Percentiles rank a stretch among this genome's conserved stretches.
Evolutionary conservation across 495 filamentous ascomycete genomes (phyloP).

Genomic region (Aspergillus conjunctus): DNA sequence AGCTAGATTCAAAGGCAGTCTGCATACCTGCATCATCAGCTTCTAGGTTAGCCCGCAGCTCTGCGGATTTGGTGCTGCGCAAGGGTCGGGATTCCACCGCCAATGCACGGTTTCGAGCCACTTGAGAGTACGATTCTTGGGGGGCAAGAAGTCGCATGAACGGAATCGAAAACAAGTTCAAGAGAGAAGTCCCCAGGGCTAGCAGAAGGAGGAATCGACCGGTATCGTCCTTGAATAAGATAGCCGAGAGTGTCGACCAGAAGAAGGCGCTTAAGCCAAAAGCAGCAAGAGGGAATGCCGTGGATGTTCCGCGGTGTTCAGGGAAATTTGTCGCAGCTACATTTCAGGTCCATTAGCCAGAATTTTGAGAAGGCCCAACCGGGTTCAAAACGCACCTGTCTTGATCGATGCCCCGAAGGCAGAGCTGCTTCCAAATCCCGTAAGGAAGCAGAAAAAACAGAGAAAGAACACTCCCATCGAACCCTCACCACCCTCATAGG

Average conservation of each 20-base stretch:
- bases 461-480: slow-evolving; percentile 69
- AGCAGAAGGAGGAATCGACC: slow-evolving; percentile 77
- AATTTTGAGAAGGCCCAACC: background rate
- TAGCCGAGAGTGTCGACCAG: slow-evolving; percentile 75
- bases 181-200: slow-evolving; percentile 72
- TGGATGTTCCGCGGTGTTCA: slow-evolving; percentile 86
- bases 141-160: slow-evolving; percentile 79
- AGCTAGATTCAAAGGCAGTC: slow-evolving; percentile 35
- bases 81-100: slow-evolving; percentile 58
- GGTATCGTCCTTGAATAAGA: slow-evolving; percentile 84
- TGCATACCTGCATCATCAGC: slow-evolving; percentile 71
- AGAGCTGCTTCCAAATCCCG: slow-evolving; percentile 83
- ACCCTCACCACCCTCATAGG: slow-evolving; percentile 51
- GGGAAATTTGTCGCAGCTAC: slow-evolving; percentile 90
- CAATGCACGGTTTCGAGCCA: slow-evolving; percentile 55
- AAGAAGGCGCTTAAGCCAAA: slow-evolving; percentile 97
- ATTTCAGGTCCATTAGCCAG: slow-evolving; percentile 15
- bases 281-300: slow-evolving; percentile 86
- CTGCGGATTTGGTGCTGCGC: slow-evolving; percentile 61
- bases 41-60: slow-evolving; percentile 46
- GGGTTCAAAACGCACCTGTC: slow-evolving; percentile 46
- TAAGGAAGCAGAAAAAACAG: slow-evolving; percentile 80
- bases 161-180: slow-evolving; percentile 74
- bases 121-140: slow-evolving; percentile 60
- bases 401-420: slow-evolving; percentile 88